Base-by-base conservation (phyloP, 2,329 filamentous ascomycete species). In the Alternaria longipes region DNA sequence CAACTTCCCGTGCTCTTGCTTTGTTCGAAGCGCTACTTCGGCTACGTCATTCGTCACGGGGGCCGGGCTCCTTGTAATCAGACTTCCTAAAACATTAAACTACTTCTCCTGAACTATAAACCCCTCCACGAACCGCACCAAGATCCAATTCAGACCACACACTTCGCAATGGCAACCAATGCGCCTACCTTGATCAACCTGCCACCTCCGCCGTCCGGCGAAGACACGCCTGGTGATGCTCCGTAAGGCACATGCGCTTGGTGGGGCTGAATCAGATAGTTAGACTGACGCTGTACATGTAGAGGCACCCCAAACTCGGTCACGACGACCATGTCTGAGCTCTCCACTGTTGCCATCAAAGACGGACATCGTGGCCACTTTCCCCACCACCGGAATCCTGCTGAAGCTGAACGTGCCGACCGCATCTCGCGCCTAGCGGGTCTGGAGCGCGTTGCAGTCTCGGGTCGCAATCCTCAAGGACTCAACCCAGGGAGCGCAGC, bases 301-400 rank as follows among this genome's bases (percentile, higher is more conserved):
- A 97, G 93, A 66, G 94, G 94, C 73, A 98, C 94, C 3, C 94
- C 94, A 3, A 97, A 95, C 67, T 97, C 93, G 68, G 91, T 91
- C 41, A 96, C 92, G 4, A 97, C 94, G 12, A 96, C 93, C 53
- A 90, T 98, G 73, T 97, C 93, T 26, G 90, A 93, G 41, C 86
- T 98, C 49, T 97, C 93, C 16, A 97, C 94, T 18, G 95, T 93
- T 12, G 94, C 94, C 53, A 97, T 97, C 84, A 97, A 97, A 81
- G 94, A 98, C 77, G 94, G 94, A 70, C 93, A 97, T 75, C 91
- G 93, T 62, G 94, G 94, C 65, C 89, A 93, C 75, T 85, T 90
- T 28, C 87, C 89, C 28, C 85, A 89, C 56, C 81, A 84, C 59
- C 85, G 86, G 60, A 79, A 89, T 20, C 94, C 90, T 72, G 89